A percentile compares a stretch with the other conserved stretches of the same genome.
Evolutionary conservation across 2,329 filamentous ascomycete species (phyloP).

Genomic region (Cladosporium oxysporum): DNA sequence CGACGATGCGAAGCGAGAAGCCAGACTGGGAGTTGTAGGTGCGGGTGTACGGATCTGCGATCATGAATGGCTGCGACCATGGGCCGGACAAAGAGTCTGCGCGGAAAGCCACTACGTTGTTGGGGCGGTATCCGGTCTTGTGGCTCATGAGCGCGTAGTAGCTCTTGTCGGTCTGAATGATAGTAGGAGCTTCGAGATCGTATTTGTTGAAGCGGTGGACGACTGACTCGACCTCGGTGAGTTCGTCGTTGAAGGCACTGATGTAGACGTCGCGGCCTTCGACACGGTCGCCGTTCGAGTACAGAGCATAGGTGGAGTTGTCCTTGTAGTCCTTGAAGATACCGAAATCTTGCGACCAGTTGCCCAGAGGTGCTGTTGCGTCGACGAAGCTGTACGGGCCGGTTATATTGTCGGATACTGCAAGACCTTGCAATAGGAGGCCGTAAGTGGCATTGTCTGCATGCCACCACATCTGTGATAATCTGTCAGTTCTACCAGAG

Average conservation of each 20-base stretch:
- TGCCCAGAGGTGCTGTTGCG: slow-evolving; percentile 58
- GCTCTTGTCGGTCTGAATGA: slow-evolving; percentile 60
- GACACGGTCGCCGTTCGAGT: slow-evolving; percentile 59
- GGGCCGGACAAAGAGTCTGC: slow-evolving; percentile 59
- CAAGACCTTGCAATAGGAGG: slow-evolving; percentile 58
- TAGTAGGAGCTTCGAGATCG: slow-evolving; percentile 62
- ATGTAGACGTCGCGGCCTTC: slow-evolving; percentile 61
- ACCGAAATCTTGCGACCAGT: slow-evolving; percentile 65
- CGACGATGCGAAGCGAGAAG: slow-evolving; percentile 55
- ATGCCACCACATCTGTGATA: slow-evolving; percentile 59
- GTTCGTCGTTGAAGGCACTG: slow-evolving; percentile 54
- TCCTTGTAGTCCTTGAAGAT: slow-evolving; percentile 63
- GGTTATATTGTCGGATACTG: slow-evolving; percentile 53
- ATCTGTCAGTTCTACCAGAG: neutral
- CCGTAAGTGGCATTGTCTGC: slow-evolving; percentile 61
- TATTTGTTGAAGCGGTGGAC: slow-evolving; percentile 60
- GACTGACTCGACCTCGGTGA: slow-evolving; percentile 55
- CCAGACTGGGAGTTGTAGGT: slow-evolving; percentile 64
- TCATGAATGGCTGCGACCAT: slow-evolving; percentile 63
- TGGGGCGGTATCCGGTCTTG: slow-evolving; percentile 63
- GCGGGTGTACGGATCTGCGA: slow-evolving; percentile 57
- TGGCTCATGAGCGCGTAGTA: slow-evolving; percentile 65
- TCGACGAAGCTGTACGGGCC: slow-evolving; percentile 59
- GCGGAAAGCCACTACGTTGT: slow-evolving; percentile 59
- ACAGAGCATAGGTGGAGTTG: slow-evolving; percentile 57